phyloP scores from a whole-genome alignment of 2,329 filamentous ascomycete species.

The Zymoseptoria brevis region DNA sequence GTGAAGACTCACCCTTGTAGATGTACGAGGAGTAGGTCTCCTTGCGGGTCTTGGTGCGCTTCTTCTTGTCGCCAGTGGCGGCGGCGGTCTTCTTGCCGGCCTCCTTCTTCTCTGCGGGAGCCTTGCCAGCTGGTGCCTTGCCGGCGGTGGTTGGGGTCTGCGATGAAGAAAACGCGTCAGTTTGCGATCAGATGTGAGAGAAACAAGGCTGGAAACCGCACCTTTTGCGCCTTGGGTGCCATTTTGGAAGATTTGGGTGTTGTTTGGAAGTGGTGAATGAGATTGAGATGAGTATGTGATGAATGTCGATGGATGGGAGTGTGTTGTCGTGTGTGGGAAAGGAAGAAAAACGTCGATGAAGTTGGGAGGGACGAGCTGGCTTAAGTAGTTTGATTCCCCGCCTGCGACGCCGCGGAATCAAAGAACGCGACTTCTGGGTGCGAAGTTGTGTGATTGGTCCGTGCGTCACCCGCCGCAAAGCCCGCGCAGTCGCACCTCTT shows the following conservation, averaged over 20 bases:
- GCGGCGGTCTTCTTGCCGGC: conserved; percentile 98
- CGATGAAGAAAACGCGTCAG: conserved; percentile 16
- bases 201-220: conserved; percentile 9
- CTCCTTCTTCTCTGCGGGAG: conserved; percentile 97
- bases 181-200: conserved; percentile 8
- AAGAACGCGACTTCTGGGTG: conserved; percentile 6
- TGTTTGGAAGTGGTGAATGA: conserved; percentile 23
- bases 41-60: conserved; percentile 99
- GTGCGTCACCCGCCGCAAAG: conserved; percentile 1
- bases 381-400: conserved; percentile 12
- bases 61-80: conserved; percentile 97
- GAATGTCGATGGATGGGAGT: conserved; percentile 23
- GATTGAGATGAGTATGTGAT: conserved; percentile 27
- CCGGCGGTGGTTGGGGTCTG: conserved; percentile 81
- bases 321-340: conserved; percentile 28
- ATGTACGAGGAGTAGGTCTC: conserved; percentile 99
- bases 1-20: conserved; percentile 77
- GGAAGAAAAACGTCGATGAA: conserved; percentile 27
- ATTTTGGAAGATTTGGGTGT: conserved; percentile 53
- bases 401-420: conserved; percentile 4
- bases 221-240: conserved; percentile 94
- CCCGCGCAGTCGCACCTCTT: conserved; percentile 2
- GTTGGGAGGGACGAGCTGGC: conserved; percentile 9
- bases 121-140: conserved; percentile 78
- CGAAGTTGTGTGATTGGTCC: conserved; percentile 8